phyloP scores from a whole-genome alignment of 2,329 filamentous ascomycete species.

The Verticillium isaacii region DNA sequence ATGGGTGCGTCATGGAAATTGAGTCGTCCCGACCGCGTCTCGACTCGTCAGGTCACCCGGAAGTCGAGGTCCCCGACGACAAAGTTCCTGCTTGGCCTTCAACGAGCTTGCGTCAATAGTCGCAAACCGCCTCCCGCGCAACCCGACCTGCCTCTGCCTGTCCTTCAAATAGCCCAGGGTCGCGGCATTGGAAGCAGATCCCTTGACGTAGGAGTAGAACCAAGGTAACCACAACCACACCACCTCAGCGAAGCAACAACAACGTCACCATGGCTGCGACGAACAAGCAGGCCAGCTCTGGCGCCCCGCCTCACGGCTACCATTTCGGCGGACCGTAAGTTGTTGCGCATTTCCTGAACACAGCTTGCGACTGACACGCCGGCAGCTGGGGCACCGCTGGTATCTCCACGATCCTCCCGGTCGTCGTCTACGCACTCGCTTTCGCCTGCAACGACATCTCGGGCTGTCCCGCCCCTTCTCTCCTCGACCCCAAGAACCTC shows the following conservation, averaged over 20 bases:
- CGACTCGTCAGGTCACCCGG: not conserved
- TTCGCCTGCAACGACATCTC: conserved; percentile 91
- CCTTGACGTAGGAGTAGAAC: no score
- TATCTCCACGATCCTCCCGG: conserved; percentile 76
- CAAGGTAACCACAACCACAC: not conserved
- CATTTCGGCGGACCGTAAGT: conserved; percentile 49
- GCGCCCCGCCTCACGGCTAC: conserved; percentile 35
- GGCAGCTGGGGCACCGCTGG: conserved; percentile 63
- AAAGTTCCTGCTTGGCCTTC: not conserved
- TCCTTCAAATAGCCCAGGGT: not conserved
- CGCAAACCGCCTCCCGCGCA: not conserved
- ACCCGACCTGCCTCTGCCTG: not conserved
- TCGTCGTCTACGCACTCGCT: conserved; percentile 72
- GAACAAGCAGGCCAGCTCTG: conserved; percentile 18
- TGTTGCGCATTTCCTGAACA: not conserved
- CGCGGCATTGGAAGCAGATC: no score
- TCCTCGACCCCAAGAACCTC: conserved; percentile 68
- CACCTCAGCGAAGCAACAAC: not conserved
- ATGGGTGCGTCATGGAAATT: not conserved
- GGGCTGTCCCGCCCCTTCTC: conserved; percentile 81
- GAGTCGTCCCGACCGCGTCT: not conserved
- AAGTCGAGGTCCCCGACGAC: not conserved
- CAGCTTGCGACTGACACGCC: not conserved
- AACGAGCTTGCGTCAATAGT: not conserved
- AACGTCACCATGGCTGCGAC: conserved; percentile 24